These are phyloP conservation scores for Calocybe gangraenosa DNA, from an alignment of 768 basidiomycete genomes.

Conservation along the genomic window DNA sequence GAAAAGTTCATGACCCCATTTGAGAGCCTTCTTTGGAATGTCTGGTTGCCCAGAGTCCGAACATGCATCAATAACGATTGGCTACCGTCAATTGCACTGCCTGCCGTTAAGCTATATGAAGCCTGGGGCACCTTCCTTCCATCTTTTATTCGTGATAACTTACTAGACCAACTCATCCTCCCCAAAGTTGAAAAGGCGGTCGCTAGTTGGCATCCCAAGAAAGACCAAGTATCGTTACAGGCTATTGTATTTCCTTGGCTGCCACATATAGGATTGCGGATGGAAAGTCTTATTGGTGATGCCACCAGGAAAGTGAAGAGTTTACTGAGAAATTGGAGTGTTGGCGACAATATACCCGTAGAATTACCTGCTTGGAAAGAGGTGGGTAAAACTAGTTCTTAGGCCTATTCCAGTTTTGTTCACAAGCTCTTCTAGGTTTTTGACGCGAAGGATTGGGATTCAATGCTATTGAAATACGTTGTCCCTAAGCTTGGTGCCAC, in stretches of 20 bases:
- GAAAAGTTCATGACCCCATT: slow-evolving; percentile 87
- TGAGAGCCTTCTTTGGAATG: slow-evolving; percentile 90
- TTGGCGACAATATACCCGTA: slow-evolving; percentile 67
- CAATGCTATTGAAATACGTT: slow-evolving; percentile 83
- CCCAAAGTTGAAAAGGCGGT: slow-evolving; percentile 88
- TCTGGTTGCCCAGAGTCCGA: slow-evolving; percentile 95
- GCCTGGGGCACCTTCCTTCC: slow-evolving; percentile 87
- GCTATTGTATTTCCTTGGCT: slow-evolving; percentile 94
- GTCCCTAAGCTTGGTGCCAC: slow-evolving; percentile 85
- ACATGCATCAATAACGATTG: slow-evolving; percentile 95
- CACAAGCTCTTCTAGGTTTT: slow-evolving; percentile 51
- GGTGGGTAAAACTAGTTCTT: slow-evolving; percentile 35
- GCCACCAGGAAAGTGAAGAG: slow-evolving; percentile 83
- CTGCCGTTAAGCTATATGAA: slow-evolving; percentile 82
- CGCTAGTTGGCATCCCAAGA: slow-evolving; percentile 74
- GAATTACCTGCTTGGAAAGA: slow-evolving; percentile 82
- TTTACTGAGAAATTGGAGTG: slow-evolving; percentile 70
- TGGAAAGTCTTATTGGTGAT: slow-evolving; percentile 84
- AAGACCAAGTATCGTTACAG: slow-evolving; percentile 57
- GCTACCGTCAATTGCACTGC: slow-evolving; percentile 66
- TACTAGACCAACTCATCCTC: slow-evolving; percentile 92
- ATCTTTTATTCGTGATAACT: slow-evolving; percentile 87
- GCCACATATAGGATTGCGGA: slow-evolving; percentile 76
- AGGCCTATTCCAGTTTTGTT: slow-evolving; percentile 3
- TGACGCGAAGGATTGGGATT: slow-evolving; percentile 81